These are phyloP conservation scores for Cynanchum wilfordii DNA, from an alignment of 257 asterid species.

Conservation along the genomic window DNA sequence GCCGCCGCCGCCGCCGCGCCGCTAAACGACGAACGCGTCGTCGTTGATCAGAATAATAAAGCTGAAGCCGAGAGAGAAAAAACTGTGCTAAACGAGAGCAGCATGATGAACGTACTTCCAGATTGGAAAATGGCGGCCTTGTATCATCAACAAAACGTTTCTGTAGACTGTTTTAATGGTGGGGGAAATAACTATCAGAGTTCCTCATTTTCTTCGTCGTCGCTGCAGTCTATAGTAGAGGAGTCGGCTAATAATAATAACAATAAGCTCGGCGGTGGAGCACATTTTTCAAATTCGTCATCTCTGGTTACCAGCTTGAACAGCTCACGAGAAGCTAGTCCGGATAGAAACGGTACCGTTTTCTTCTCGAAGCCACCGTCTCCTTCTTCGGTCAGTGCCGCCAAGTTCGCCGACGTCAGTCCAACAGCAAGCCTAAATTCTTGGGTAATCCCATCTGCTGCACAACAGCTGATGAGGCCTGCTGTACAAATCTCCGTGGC, in stretches of 20 bases:
- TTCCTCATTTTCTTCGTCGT: conserved; percentile 22
- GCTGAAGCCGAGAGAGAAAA: not conserved
- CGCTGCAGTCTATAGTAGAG: conserved; percentile 19
- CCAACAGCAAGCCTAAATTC: conserved; percentile 23
- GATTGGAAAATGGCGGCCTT: conserved; percentile 37
- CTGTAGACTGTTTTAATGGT: conserved; percentile 17
- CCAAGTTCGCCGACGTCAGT: conserved; percentile 21
- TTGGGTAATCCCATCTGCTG: conserved; percentile 42
- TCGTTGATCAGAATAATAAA: not conserved
- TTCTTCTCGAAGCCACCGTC: conserved; percentile 29
- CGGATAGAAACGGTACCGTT: conserved; percentile 42
- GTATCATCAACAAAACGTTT: conserved; percentile 23
- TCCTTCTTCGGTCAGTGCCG: conserved; percentile 1
- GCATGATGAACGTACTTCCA: conserved; percentile 10
- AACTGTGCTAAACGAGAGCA: conserved; percentile 12
- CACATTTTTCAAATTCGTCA: conserved; percentile 50
- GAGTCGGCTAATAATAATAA: conserved; percentile 18
- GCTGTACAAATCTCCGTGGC: conserved; percentile 44
- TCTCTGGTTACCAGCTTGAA: conserved; percentile 65
- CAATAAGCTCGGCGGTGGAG: not conserved
- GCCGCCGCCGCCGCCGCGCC: conserved; percentile 37
- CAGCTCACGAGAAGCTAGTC: conserved; percentile 69
- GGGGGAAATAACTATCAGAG: conserved; percentile 27
- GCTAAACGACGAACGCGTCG: conserved; percentile 19
- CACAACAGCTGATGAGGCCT: conserved; percentile 32